These are phyloP conservation scores for Oemleria cerasiformis DNA, from an alignment of 306 rosid species.

Conservation along the genomic window DNA sequence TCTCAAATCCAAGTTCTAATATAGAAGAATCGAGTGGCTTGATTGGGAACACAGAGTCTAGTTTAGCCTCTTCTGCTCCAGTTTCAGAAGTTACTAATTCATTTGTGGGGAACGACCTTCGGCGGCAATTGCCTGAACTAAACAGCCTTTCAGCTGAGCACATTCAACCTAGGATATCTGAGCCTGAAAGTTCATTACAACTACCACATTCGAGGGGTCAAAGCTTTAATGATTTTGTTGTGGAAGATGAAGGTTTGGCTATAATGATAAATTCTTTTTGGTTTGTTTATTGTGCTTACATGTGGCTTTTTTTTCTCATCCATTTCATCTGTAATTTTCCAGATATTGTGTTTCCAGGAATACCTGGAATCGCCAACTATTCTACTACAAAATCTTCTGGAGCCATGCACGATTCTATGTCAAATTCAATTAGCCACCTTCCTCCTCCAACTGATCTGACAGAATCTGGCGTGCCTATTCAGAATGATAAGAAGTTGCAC, in stretches of 20 bases:
- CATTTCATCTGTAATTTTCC: slow-evolving; percentile 4
- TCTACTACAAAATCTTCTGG: slow-evolving; percentile 31
- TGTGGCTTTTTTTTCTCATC: background rate
- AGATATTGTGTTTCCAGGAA: slow-evolving; percentile 48
- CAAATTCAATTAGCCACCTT: slow-evolving; percentile 30
- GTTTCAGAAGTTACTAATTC: slow-evolving; percentile 25
- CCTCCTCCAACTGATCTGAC: slow-evolving; percentile 29
- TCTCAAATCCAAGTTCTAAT: slow-evolving; percentile 26
- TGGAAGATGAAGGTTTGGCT: slow-evolving; percentile 47
- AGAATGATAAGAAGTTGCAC: slow-evolving; percentile 46
- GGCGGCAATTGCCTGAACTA: slow-evolving; percentile 27
- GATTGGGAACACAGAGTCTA: slow-evolving; percentile 29
- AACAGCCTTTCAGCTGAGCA: slow-evolving; percentile 32
- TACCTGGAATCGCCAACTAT: slow-evolving; percentile 34
- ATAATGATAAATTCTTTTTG: background rate
- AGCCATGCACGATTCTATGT: slow-evolving; percentile 19
- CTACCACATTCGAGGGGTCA: slow-evolving; percentile 37
- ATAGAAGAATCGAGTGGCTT: slow-evolving; percentile 30
- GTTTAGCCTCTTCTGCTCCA: slow-evolving; percentile 28
- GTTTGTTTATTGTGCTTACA: background rate
- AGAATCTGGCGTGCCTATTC: slow-evolving; percentile 35
- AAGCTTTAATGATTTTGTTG: slow-evolving; percentile 34
- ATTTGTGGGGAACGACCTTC: slow-evolving; percentile 26
- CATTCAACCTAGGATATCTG: slow-evolving; percentile 32
- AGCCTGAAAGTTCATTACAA: slow-evolving; percentile 34